These are phyloP conservation scores for Magnaporthiopsis incrustans DNA, from an alignment of 2,329 filamentous ascomycete species.

Conservation along the genomic window DNA sequence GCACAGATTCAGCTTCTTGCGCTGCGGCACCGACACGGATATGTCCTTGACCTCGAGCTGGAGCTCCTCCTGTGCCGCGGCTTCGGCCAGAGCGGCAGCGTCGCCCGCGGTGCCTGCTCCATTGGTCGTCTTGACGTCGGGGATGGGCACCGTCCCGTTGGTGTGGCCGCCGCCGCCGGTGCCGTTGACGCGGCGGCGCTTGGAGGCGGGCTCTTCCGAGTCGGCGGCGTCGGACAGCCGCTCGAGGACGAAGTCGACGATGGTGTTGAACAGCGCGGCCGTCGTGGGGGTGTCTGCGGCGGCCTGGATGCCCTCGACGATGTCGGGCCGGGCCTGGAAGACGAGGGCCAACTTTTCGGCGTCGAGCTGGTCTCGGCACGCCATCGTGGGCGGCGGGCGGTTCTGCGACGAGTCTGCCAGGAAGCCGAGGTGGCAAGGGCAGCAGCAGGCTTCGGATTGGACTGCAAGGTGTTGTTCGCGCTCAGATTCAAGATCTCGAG, in stretches of 20 bases:
- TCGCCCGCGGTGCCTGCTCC: not conserved
- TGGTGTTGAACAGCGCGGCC: constrained; percentile 48
- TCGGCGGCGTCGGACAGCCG: constrained; percentile 25
- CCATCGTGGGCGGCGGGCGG: not conserved
- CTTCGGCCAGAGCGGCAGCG: constrained; percentile 16
- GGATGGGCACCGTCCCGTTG: constrained; percentile 13
- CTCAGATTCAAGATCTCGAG: too few species aligned
- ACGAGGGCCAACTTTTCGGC: constrained; percentile 39
- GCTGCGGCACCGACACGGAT: constrained; percentile 57
- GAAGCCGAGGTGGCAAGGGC: not conserved
- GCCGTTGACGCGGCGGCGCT: constrained; percentile 43
- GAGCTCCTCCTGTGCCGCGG: constrained; percentile 36
- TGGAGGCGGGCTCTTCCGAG: constrained; percentile 38
- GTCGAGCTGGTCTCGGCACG: constrained; percentile 33
- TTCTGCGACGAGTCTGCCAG: too few species aligned
- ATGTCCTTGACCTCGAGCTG: constrained; percentile 57
- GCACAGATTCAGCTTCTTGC: constrained; percentile 61
- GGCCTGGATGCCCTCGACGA: constrained; percentile 43
- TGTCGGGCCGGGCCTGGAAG: constrained; percentile 49
- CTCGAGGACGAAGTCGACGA: constrained; percentile 41
- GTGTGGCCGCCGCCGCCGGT: constrained; percentile 9
- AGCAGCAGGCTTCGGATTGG: not conserved
- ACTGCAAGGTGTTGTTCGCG: too few species aligned
- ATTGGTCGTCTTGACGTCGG: constrained; percentile 4
- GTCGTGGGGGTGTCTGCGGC: constrained; percentile 45